A percentile compares a stretch with the other conserved stretches of the same genome.
These are phyloP conservation scores for Martiniozyma abietophila DNA, from an alignment of 805 yeast species.

Conservation along the genomic window DNA sequence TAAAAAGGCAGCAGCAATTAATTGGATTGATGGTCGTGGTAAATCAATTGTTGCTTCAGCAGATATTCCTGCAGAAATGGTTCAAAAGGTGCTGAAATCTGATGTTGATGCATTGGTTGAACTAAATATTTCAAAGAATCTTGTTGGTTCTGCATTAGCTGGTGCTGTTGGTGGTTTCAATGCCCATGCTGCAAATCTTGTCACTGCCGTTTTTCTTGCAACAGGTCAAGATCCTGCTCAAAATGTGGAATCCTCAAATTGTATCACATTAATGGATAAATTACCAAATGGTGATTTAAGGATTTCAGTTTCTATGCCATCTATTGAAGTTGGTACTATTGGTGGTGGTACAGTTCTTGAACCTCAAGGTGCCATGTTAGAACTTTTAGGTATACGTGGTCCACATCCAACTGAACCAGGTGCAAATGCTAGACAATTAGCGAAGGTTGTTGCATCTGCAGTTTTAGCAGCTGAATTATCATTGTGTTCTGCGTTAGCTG, in stretches of 20 bases:
- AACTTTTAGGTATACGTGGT: conserved; percentile 88
- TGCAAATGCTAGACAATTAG: conserved; percentile 86
- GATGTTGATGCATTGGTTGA: conserved; percentile 89
- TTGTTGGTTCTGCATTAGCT: conserved; percentile 97
- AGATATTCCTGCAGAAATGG: conserved; percentile 72
- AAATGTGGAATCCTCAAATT: conserved; percentile 93
- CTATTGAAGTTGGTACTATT: conserved; percentile 96
- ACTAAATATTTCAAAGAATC: conserved; percentile 78
- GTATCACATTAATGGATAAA: conserved; percentile 92
- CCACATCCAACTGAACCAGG: conserved; percentile 94
- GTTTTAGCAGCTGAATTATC: conserved; percentile 96
- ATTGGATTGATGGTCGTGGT: conserved; percentile 99
- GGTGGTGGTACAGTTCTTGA: conserved; percentile 98
- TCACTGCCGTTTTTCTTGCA: conserved; percentile 90
- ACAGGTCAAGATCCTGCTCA: conserved; percentile 99
- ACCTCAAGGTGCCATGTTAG: conserved; percentile 95
- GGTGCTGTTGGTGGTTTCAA: conserved; percentile 97
- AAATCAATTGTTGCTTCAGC: conserved; percentile 97
- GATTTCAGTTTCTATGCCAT: conserved; percentile 98
- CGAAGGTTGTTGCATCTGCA: conserved; percentile 85
- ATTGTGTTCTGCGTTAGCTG: conserved; percentile 91
- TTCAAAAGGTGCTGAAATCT: conserved; percentile 75
- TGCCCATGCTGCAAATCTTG: conserved; percentile 95
- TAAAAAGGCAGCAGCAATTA: conserved; percentile 95
- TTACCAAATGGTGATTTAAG: conserved; percentile 65